Conservation (phyloP, 768 basidiomycete species). For the Mycena olivaceomarginata region DNA sequence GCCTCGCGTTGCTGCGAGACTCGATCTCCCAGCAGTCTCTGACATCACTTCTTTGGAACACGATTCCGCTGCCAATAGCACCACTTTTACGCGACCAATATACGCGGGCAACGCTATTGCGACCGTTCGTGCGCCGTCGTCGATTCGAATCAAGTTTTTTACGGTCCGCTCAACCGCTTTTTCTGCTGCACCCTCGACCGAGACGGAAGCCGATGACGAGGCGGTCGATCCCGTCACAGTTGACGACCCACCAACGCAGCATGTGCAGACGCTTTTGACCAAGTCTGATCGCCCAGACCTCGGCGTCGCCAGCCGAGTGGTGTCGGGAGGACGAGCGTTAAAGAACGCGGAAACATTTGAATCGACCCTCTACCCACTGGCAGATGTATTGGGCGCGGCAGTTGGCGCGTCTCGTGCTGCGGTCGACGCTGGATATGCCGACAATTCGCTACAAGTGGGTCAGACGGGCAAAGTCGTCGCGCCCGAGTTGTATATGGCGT, state of each 20-base stretch:
- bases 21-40: slow-evolving; percentile 94
- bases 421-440: slow-evolving; percentile 98
- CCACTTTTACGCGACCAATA: slow-evolving; percentile 94
- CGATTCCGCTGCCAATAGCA: slow-evolving; percentile 80
- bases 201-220: slow-evolving; percentile 75
- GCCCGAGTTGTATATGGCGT: slow-evolving; percentile 95
- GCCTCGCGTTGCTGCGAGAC: slow-evolving; percentile 92
- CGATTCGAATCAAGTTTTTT: slow-evolving; percentile 92
- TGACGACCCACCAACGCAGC: slow-evolving; percentile 73
- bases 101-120: slow-evolving; percentile 99
- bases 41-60: slow-evolving; percentile 92
- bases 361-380: slow-evolving; percentile 90
- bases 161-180: slow-evolving; percentile 96
- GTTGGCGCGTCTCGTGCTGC: slow-evolving; percentile 99
- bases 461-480: slow-evolving; percentile 99
- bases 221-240: slow-evolving; percentile 80
- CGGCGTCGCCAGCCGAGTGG: slow-evolving; percentile 89
- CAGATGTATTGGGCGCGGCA: slow-evolving; percentile 94
- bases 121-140: slow-evolving; percentile 88
- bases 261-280: slow-evolving; percentile 85
- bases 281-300: slow-evolving; percentile 96
- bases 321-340: slow-evolving; percentile 96
- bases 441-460: slow-evolving; percentile 98
- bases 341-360: slow-evolving; percentile 97
- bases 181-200: slow-evolving; percentile 75